phyloP scores from a whole-genome alignment of 1,284 basidiomycete genomes.

The Fistulina hepatica region DNA sequence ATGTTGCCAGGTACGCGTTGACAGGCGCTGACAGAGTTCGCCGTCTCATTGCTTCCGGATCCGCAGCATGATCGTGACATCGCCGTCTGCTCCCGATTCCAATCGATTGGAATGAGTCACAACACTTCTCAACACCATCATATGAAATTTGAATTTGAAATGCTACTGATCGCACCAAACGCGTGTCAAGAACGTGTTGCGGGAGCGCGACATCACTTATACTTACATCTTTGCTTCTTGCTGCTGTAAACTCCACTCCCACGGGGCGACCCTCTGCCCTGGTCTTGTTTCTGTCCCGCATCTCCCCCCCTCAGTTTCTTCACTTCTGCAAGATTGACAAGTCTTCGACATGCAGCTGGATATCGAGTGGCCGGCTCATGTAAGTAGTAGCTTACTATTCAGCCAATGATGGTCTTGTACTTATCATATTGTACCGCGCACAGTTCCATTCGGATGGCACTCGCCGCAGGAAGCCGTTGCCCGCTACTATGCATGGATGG shows the following conservation, averaged over 20 bases:
- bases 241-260: background rate
- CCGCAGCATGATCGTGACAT: too few relatives aligned
- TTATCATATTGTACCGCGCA: conserved; percentile 5
- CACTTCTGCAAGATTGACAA: too few relatives aligned
- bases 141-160: too few relatives aligned
- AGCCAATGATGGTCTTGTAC: conserved; percentile 3
- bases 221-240: background rate
- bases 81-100: too few relatives aligned
- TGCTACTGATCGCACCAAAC: too few relatives aligned
- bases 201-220: background rate
- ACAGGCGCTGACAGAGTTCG: too few relatives aligned
- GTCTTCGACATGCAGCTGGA: conserved; percentile 7
- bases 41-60: too few relatives aligned
- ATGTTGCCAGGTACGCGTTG: too few relatives aligned
- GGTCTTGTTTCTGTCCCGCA: conserved; percentile 5
- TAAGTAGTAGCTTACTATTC: conserved; percentile 16
- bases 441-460: conserved; percentile 40
- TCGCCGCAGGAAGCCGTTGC: conserved; percentile 35
- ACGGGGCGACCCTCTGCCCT: background rate
- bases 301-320: conserved; percentile 4
- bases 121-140: too few relatives aligned
- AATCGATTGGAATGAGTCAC: too few relatives aligned
- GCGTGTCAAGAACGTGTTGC: background rate
- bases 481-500: conserved; percentile 66
- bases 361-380: conserved; percentile 31